A percentile compares a stretch with the other conserved stretches of the same genome.
Evolutionary conservation across 2,329 filamentous ascomycete genomes (phyloP).

Genomic region (Aquanectria penicillioides): DNA sequence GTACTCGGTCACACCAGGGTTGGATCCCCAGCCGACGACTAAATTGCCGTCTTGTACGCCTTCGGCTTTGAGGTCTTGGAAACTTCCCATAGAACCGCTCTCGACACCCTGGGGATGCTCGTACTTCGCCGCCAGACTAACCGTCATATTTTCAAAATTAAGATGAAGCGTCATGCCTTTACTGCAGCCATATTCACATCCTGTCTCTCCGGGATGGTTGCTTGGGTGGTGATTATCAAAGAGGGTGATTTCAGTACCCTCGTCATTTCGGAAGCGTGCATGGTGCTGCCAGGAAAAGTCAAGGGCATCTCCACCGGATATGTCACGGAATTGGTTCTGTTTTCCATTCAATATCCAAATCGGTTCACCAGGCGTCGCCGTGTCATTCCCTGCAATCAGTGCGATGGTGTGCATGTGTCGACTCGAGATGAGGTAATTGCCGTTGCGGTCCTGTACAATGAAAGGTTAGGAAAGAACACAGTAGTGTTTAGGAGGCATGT

Average conservation of each 20-base stretch:
- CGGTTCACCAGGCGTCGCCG: constrained; percentile 3
- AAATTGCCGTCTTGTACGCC: constrained; percentile 7
- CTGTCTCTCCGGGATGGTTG: constrained; percentile 3
- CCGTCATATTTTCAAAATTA: constrained; percentile 8
- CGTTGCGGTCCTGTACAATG: constrained; percentile 4
- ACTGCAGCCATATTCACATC: constrained; percentile 1
- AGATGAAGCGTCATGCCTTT: constrained; percentile 2
- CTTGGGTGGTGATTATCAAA: constrained; percentile 22
- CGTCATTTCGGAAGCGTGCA: constrained; percentile 14
- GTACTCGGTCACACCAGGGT: constrained; percentile 14
- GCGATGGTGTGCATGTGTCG: constrained; percentile 10
- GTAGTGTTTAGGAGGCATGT: neutral
- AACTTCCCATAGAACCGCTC: constrained; percentile 18
- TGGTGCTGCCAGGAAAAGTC: constrained; percentile 20
- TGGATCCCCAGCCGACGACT: constrained; percentile 16
- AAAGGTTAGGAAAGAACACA: neutral
- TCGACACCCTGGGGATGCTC: constrained; percentile 5
- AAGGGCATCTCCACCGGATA: constrained; percentile 2
- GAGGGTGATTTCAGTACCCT: constrained; percentile 8
- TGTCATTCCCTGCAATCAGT: constrained; percentile 1
- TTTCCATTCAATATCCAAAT: constrained; percentile 17
- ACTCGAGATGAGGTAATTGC: constrained; percentile 20
- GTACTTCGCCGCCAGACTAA: neutral
- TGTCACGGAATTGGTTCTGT: constrained; percentile 8
- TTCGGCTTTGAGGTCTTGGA: constrained; percentile 5